These are phyloP conservation scores for Bassia scoparia DNA, from an alignment of 148 eudicot genomes.

Conservation along the genomic window DNA sequence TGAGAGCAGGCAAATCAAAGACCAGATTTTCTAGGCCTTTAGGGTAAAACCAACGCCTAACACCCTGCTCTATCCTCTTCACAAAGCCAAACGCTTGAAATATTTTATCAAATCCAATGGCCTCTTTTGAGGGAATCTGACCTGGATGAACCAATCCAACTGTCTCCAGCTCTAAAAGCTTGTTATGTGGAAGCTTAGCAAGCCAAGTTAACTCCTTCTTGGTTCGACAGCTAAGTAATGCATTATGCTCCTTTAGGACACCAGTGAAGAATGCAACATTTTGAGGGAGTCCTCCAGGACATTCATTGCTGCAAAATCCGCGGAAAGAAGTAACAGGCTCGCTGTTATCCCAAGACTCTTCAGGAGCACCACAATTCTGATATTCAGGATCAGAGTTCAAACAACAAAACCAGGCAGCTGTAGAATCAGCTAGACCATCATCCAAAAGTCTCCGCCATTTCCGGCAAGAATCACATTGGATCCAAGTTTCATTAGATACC, in stretches of 20 bases:
- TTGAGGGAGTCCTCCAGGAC: slow-evolving; percentile 64
- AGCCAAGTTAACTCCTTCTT: slow-evolving; percentile 82
- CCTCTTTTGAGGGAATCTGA: slow-evolving; percentile 38
- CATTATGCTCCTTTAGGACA: slow-evolving; percentile 68
- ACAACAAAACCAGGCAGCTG: slow-evolving; percentile 88
- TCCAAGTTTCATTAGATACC: slow-evolving; percentile 60
- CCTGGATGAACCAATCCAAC: slow-evolving; percentile 70
- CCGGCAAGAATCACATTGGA: slow-evolving; percentile 85
- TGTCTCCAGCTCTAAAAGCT: slow-evolving; percentile 71
- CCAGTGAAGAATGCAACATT: slow-evolving; percentile 71
- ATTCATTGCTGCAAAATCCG: slow-evolving; percentile 70
- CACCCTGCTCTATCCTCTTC: slow-evolving; percentile 53
- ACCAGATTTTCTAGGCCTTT: slow-evolving; percentile 44
- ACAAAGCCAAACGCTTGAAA: slow-evolving; percentile 83
- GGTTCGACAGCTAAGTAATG: slow-evolving; percentile 53
- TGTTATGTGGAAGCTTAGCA: slow-evolving; percentile 62
- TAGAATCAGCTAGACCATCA: slow-evolving; percentile 36
- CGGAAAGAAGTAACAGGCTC: slow-evolving; percentile 57
- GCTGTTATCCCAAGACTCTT: slow-evolving; percentile 63
- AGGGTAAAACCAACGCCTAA: slow-evolving; percentile 76
- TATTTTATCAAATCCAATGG: slow-evolving; percentile 54
- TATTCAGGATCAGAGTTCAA: slow-evolving; percentile 64
- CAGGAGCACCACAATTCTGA: slow-evolving; percentile 63
- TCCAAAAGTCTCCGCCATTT: slow-evolving; percentile 81
- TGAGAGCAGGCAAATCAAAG: slow-evolving; percentile 80